These are phyloP conservation scores for Pseudogymnoascus sp. DNA, from an alignment of 2,329 filamentous ascomycete species.

Conservation along the genomic window DNA sequence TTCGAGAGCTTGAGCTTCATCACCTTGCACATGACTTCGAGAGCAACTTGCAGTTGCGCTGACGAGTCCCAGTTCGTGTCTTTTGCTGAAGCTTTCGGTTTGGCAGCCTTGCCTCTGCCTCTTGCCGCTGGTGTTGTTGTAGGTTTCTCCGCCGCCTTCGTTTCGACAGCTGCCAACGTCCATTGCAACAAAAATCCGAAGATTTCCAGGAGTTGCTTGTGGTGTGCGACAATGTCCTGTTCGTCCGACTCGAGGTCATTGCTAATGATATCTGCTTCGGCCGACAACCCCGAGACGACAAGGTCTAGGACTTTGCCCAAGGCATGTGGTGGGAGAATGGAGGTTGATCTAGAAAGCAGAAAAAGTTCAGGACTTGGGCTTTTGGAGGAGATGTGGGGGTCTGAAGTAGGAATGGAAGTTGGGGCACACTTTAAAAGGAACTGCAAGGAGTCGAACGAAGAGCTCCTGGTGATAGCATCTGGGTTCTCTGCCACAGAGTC, in stretches of 20 bases:
- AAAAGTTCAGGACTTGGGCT: conserved; percentile 53
- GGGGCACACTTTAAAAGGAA: conserved; percentile 91
- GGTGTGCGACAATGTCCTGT: conserved; percentile 74
- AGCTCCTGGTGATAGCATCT: conserved; percentile 71
- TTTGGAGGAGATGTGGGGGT: conserved; percentile 23
- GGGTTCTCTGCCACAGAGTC: conserved; percentile 88
- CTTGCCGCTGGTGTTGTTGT: conserved; percentile 61
- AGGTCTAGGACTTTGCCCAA: conserved; percentile 91
- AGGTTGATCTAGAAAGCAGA: conserved; percentile 65
- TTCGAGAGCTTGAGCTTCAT: conserved; percentile 84
- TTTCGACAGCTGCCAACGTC: conserved; percentile 90
- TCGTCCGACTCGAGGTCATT: conserved; percentile 86
- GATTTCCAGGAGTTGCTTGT: conserved; percentile 87
- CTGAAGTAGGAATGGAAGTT: conserved; percentile 35
- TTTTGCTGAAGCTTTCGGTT: conserved; percentile 64
- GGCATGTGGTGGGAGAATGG: conserved; percentile 68
- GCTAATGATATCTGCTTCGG: conserved; percentile 78
- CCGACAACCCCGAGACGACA: conserved; percentile 73
- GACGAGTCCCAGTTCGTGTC: conserved; percentile 84
- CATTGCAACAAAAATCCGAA: conserved; percentile 93
- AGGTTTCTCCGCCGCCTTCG: conserved; percentile 85
- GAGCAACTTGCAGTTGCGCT: conserved; percentile 73
- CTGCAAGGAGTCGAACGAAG: conserved; percentile 84
- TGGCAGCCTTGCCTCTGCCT: conserved; percentile 66
- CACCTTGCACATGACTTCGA: conserved; percentile 94